Conservation (phyloP, 2,329 filamentous ascomycete genomes). For the Colletotrichum endophyticum region DNA sequence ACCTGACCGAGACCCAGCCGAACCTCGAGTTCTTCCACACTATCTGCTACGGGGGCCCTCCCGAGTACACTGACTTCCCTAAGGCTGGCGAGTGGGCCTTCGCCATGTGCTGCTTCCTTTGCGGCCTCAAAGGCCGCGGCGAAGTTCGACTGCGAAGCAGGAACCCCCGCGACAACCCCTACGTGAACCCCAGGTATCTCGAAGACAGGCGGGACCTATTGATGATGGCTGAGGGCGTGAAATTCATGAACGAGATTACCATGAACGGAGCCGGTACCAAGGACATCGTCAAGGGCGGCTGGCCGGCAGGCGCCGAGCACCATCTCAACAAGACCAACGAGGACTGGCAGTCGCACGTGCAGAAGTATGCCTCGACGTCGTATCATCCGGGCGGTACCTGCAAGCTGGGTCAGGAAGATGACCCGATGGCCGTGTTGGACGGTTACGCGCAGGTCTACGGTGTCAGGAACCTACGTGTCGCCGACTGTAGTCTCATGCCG, state of each 20-base stretch:
- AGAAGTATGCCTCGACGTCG: background rate
- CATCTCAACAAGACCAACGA: constrained; percentile 50
- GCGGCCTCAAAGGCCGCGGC: background rate
- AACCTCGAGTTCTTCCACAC: background rate
- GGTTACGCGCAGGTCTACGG: background rate
- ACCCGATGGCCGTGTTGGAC: background rate
- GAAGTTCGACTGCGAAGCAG: background rate
- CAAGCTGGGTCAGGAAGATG: background rate
- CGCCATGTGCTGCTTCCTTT: background rate
- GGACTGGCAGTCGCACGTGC: constrained; percentile 33
- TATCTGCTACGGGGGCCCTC: background rate
- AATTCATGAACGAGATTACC: background rate
- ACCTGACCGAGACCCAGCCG: background rate
- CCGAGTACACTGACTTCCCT: background rate
- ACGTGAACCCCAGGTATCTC: background rate
- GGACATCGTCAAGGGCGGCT: background rate
- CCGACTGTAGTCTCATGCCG: background rate
- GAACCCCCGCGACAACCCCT: background rate
- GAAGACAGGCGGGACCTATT: background rate
- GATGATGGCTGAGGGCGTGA: background rate
- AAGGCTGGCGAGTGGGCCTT: background rate
- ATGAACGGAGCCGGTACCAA: background rate
- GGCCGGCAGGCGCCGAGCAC: constrained; percentile 30
- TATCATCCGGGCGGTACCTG: background rate
- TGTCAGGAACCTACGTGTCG: background rate